Base-by-base conservation (phyloP, 1,139 yeast species). In the Tardiomyces digboiensis region DNA sequence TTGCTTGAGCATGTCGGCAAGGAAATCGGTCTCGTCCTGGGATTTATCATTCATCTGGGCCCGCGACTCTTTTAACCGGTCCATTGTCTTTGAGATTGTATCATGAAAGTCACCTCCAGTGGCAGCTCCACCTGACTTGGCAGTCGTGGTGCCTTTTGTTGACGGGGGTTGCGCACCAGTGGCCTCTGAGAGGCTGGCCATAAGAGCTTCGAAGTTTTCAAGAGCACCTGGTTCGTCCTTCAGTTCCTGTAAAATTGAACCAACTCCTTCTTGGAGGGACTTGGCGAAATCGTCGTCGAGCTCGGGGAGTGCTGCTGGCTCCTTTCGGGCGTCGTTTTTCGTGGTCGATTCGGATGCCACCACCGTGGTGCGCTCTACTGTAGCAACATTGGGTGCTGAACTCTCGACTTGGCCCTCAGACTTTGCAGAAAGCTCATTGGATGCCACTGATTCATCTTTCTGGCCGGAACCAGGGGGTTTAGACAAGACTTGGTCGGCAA, bases 41-140 rank as follows among this genome's bases (percentile, higher is more conserved):
- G 81, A 70, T 52, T 75, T 72, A 48, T 78, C 75, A 50, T 82
- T 93, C 23, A 81, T 78, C 45, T 74, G 76, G 36, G 55, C 37
- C 33, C 60, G 57, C 12, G 67, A 61, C 50, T 66, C 70, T 44
- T 64, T 75, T 58, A 89, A 69, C 51, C 97, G 73, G 57, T 81
- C 80, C 72, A 88, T 75, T 0, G 97, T 87, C 48, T 80, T 82
- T 44, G 86, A 76, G 61, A 89, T 84, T 7, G 91, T 85, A 47
- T 76, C 77, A 56, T 86, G 85, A 57, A 89, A 83, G 46, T 75
- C 74, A 26, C 21, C 45, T n/a, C 38, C 39, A 2, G 23, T 20
- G 7, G 42, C 45, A 43, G 49, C 41, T 16, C 46, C 41, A 6
- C 49, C 36, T 21, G 46, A 41, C 37, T 47, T 33, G 19, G 53